Percentiles rank a stretch among this genome's conserved stretches.
Conservation (phyloP, 495 filamentous ascomycete species). For the Parathielavia appendiculata region DNA sequence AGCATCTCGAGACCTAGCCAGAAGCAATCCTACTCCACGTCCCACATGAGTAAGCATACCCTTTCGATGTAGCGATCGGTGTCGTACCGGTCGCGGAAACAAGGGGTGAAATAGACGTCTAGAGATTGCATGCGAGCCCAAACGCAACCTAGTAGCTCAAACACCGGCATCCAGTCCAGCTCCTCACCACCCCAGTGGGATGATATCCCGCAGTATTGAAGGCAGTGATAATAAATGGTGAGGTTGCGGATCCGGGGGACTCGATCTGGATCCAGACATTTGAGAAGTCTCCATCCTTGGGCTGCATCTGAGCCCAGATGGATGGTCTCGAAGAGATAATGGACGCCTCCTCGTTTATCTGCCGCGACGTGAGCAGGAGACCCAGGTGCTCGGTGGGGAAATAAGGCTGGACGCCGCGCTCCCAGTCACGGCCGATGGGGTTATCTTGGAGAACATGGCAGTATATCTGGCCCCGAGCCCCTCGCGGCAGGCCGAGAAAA, state of each 20-base stretch:
- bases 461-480: not conserved
- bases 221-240: not conserved
- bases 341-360: not conserved
- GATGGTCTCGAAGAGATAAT: not conserved
- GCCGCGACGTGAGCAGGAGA: not conserved
- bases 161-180: not conserved
- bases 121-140: not conserved
- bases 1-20: not conserved
- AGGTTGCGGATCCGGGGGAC: not conserved
- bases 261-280: not conserved
- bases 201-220: not conserved
- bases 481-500: not conserved
- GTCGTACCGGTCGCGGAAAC: not conserved
- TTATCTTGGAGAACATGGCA: not conserved
- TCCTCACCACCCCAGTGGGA: not conserved
- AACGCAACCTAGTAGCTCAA: not conserved
- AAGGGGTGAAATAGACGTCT: not conserved
- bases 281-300: not conserved
- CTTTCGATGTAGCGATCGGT: not conserved
- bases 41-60: not conserved
- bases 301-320: not conserved
- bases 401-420: not conserved
- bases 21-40: not conserved
- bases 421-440: not conserved
- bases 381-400: not conserved